These are phyloP conservation scores for Tulasnella sp. DNA, from an alignment of 768 basidiomycete species.

Conservation along the genomic window DNA sequence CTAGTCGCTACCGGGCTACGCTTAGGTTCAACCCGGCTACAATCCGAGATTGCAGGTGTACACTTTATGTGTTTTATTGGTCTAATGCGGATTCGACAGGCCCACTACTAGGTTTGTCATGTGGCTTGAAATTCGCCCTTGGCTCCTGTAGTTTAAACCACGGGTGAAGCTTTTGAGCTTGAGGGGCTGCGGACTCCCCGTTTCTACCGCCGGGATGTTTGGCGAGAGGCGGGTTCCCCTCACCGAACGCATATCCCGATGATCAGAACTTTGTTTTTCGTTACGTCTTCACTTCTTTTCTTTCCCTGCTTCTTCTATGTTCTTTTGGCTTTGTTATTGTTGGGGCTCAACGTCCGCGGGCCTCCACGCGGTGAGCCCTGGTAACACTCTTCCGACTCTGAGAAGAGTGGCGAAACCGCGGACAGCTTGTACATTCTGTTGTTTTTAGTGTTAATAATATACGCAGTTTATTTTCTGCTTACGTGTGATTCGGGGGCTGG, in stretches of 20 bases:
- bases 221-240: background rate
- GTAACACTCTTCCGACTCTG: background rate
- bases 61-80: background rate
- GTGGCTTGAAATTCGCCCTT: background rate
- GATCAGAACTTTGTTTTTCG: background rate
- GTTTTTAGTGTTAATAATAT: no score
- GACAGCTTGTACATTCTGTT: background rate
- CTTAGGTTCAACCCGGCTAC: background rate
- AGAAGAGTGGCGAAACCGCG: conserved; percentile 7
- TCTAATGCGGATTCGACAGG: background rate
- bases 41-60: background rate
- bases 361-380: conserved; percentile 10
- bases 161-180: background rate
- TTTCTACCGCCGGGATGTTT: background rate
- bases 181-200: background rate
- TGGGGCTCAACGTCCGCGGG: background rate
- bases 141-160: background rate
- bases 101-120: background rate
- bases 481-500: background rate
- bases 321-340: background rate
- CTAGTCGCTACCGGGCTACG: background rate
- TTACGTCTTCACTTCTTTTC: background rate
- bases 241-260: background rate
- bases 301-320: background rate
- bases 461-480: no score